Base-by-base conservation (phyloP, 192 early-diverging fungal species). In the Podila verticillata region DNA sequence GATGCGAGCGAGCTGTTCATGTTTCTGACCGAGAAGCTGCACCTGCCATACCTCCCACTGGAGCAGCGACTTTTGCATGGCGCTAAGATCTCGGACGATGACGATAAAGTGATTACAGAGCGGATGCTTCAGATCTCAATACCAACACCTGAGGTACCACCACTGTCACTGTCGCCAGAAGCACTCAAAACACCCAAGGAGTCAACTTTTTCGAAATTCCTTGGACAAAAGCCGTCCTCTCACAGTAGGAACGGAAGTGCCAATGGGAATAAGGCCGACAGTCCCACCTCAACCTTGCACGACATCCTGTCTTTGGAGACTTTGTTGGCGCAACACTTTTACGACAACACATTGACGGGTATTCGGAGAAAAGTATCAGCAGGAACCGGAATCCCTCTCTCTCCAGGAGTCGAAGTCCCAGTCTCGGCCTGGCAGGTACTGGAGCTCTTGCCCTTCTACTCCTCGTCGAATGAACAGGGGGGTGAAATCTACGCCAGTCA, bases 391-490 rank as follows among this genome's bases (percentile, higher is more conserved):
- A 68, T 57, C 1, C 73, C 81, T 7, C 65, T 82, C 1, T 74
- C 81, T 0, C 69, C 73, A 17, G 72, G 70, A 6, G 71, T 82
- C 13, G 83, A 85, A 39, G 85, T 91, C 9, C 84, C 81, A 20
- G 91, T 90, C 5, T 87, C 88, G 44, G 92, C 92, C 13, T 93
- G 92, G 92, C 89, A 91, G 65, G 86, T 91, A 12, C 64, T 93
- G 35, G 87, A 91, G 47, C 73, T 93, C 29, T 72, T 91, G 9
- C 92, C 92, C 1, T 93, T 93, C 70, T 93, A 93, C 66, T 89
- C 87, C 19, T 88, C 88, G 19, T 84, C 85, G 48, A 93, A 89
- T 83, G 92, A 93, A 68, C 83, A 86, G 67, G 91, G 90, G 31
- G 84, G 84, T 26, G 61, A 65, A 5, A 83, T 83, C 10, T 64